Evolutionary conservation across 2,329 filamentous ascomycete species (phyloP), one percentile per base, ranked within the genome.

Genomic region (Penicillium sp.): DNA sequence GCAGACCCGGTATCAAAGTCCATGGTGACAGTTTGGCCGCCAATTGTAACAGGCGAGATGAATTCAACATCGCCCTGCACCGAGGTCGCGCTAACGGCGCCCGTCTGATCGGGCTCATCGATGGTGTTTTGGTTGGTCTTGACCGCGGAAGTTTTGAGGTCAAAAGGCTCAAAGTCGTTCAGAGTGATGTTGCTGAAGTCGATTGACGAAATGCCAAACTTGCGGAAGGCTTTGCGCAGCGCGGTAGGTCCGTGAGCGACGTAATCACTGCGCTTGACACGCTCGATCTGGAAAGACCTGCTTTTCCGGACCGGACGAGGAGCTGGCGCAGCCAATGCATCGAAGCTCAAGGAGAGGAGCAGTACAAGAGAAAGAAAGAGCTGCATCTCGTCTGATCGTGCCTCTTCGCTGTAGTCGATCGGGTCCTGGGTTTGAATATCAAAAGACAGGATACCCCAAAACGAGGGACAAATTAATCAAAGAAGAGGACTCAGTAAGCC

Each of bases 1-100:
- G 89, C 84, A 2, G 88, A 91, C 57, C 89, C 89, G n/a, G 87
- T 89, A 74, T 92, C 89, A 70, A 92, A 90, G 72, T 90, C 85
- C 71, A 92, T 77, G 69, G 87, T 85, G 58, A 92, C 68, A 4
- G 81, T 83, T 75, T 91, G 89, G 5, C 86, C 87, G 60, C 89
- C 89, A 62, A 92, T 83, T n/a, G 72, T 82, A 54, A 91, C 86
- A 0, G 87, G 87, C 0, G 87, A 84, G 13, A 93, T 81, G 68
- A 90, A 93, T 59, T 91, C 86, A 50, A 84, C 80, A 68, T 90
- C 89, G 65, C 87, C 85, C 46, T 82, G 76, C 62, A 87, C 85
- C 13, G 88, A 86, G 31, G 84, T 87, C 54, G 88, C 87, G 33
- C 84, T 78, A 54, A 91, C 90, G 41, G 82, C 75, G 50, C 88